Base-by-base conservation (phyloP, 768 basidiomycete species). In the Sarcodon aspratus region DNA sequence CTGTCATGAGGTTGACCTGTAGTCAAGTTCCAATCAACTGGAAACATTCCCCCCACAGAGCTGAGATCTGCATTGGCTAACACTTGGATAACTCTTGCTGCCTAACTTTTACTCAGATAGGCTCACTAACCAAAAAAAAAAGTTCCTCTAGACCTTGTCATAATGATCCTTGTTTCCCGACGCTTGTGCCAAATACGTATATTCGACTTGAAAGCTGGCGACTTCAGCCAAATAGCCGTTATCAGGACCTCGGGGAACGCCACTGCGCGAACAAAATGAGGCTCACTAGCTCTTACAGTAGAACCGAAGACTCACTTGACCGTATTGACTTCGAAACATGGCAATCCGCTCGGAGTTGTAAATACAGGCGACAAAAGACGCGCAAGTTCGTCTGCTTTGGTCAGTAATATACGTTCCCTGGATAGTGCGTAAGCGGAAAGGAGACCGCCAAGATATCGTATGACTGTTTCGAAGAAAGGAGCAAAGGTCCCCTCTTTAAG, bases 371-470 rank as follows among this genome's bases (percentile, higher is more conserved):
- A 72, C 6, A 95, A 69, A 27, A 70, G 69, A 15, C 72, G 69
- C 3, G 76, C 90, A 10, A 96, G 77, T 44, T 90, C 82, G 43
- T 85, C 76, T 0, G 91, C 87, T 36, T 78, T 76, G 21, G 70
- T 63, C 33, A 89, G 70, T 45, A 85, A 70, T 1, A 83, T 51
- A 5, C 62, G 55, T 48, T 91, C 74, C n/a, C 69, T 67, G 1
- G 84, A 79, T 0, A 95, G 66, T 6, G 89, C 80, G 58, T 91
- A 82, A 0, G 86, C 88, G 2, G 88, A 82, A 6, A 94, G 73
- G 1, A 94, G 69, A 6, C 93, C 94, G 3, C 92, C 93, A 1
- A 97, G 77, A 56, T 94, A 86, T 33, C 93, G 79, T 52, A 96
- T 96, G 37, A 85, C 78, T 0, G 90, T 94, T 68, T 94, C 87